Evolutionary conservation across 345 rosid genomes (phyloP), one percentile per base, ranked within the genome.

Genomic region (Sapria himalayana): DNA sequence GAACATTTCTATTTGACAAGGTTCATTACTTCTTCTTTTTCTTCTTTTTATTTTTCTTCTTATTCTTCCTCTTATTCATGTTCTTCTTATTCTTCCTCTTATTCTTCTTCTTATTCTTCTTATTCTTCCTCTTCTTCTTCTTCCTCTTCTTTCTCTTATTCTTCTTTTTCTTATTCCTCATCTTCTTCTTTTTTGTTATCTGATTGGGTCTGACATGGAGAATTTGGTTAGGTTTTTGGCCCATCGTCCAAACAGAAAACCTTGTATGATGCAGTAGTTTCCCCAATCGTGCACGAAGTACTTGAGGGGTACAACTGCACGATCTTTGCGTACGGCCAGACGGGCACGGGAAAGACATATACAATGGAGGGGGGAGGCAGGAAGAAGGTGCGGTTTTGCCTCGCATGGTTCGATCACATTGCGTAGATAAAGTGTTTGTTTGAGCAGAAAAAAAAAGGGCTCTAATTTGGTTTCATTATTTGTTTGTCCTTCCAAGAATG

Each of bases 311-410:
- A 89, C 46, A 89, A 89, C 59, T 89, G 95, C 66, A 89, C 98
- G 24, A 89, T 89, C 58, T 89, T 89, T 71, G 98, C 98, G 2
- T 89, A 89, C 52, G 98, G 98, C 39, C 98, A 89, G 57, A 89
- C 94, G 2, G 98, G 95, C 51, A 89, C 95, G 11, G 98, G 98
- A 25, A 89, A 89, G 56, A 89, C 98, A 12, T 89, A 89, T 65
- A 89, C 95, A 0, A 89, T 89, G 98, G 98, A 89, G 70, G 98
- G 98, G 52, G 98, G 92, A 48, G 81, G 73, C 15, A 69, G 98
- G 65, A 89, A 76, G 66, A 89, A 82, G 91, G 94, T 86, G 43
- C 23, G 33, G 2, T 13, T 22, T 19, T 43, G 33, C n/a, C n/a
- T n/a, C n/a, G n/a, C n/a, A n/a, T n/a, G n/a, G n/a, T n/a, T n/a